Base-by-base conservation (phyloP, 805 yeast species). In the Kodamaea leandrae region DNA sequence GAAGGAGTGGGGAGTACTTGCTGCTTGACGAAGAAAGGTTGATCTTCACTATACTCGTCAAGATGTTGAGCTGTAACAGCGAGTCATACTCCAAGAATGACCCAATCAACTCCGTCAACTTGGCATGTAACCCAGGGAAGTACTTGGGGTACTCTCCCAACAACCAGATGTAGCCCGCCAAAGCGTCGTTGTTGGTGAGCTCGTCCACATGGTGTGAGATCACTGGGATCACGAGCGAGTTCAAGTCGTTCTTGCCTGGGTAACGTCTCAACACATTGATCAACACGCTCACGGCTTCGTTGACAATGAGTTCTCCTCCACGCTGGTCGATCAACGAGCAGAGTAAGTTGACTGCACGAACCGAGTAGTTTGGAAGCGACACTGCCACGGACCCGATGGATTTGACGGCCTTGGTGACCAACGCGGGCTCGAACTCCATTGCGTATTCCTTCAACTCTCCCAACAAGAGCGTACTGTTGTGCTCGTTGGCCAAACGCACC, bases 381-480 rank as follows among this genome's bases (percentile, higher is more conserved):
- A 84, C 79, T 8, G 88, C 89, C 36, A 85, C 73, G 36, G 86
- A 83, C 0, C 87, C 83, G 47, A 85, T 74, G 6, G 86, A 85
- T 43, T 71, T 71, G 26, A 85, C 76, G 2, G 91, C 74, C 45
- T 80, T 74, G 32, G 73, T 58, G 12, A 84, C 95, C 49, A 89
- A 79, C 36, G 86, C 83, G 3, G 82, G 78, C 54, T 91, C 97
- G 52, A 88, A 80, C 55, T 86, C 96, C 83, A 82, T 80, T 4
- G 91, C 78, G 55, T 86, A 86, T 60, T 86, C 95, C 55, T 82
- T 80, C 45, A 85, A 64, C 60, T 86, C 95, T 15, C 82, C 77
- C 48, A 85, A 63, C 32, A 85, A 60, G 46, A 83, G 58, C 16
- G 77, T 59, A 33, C 80, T 72, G 53, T 83, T 86, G 40, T 64